A percentile compares a stretch with the other conserved stretches of the same genome.
Conservation (phyloP, 2,329 filamentous ascomycete species). For the Diaporthe vaccinii region DNA sequence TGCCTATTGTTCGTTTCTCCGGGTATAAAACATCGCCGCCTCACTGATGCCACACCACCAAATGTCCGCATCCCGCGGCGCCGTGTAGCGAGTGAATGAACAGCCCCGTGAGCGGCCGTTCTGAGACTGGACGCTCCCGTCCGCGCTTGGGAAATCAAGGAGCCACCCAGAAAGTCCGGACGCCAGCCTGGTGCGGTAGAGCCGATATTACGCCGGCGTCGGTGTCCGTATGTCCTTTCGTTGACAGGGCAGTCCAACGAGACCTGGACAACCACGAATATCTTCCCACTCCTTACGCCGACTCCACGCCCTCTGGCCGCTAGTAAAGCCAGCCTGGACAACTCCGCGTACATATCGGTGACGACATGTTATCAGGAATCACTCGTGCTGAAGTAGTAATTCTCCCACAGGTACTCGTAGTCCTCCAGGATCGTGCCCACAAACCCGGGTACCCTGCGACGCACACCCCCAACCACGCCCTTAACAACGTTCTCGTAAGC, state of each 20-base stretch:
- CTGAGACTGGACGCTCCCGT: no score
- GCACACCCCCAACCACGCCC: constrained; percentile 78
- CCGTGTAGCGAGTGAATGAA: background rate
- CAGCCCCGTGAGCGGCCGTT: background rate
- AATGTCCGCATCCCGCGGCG: background rate
- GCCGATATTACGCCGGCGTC: background rate
- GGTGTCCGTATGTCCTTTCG: no score
- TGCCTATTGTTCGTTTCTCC: background rate
- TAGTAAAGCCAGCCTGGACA: background rate
- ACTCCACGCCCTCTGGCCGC: background rate
- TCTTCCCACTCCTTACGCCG: background rate
- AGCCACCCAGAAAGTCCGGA: no score
- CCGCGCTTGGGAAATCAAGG: no score
- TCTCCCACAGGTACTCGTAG: constrained; percentile 98
- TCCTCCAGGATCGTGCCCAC: constrained; percentile 91
- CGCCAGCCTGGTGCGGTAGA: background rate
- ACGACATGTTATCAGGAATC: constrained; percentile 41
- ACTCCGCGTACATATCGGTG: background rate
- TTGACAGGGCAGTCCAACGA: background rate
- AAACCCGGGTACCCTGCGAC: constrained; percentile 83
- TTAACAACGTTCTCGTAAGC: constrained; percentile 95
- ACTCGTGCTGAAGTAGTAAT: constrained; percentile 88
- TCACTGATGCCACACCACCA: background rate
- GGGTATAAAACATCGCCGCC: background rate
- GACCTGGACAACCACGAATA: background rate